Evolutionary conservation across 768 basidiomycete species (phyloP), one percentile per base, ranked within the genome.

Genomic region (Coprinopsis sp.): DNA sequence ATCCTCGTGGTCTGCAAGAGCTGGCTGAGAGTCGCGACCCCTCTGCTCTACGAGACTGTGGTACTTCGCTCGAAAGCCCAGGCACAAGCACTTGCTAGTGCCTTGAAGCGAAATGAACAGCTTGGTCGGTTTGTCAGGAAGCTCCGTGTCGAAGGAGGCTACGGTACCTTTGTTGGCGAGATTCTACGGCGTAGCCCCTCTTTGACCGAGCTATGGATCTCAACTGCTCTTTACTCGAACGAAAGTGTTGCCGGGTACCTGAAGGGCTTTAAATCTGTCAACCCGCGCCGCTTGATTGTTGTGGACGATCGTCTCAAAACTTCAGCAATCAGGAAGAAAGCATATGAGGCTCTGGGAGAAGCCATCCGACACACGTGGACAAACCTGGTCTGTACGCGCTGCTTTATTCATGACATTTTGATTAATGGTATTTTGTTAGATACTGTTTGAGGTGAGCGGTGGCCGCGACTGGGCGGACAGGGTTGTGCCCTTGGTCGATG

Each of bases 11-110:
- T 60, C 2, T 57, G 51, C 43, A 63, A 60, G 33, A 44, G 49
- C 12, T 63, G 62, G 62, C 55, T 58, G 23, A 56, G 59, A 27
- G 55, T 60, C 19, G 53, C 52, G 3, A 63, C 56, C 0, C 59
- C 59, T 3, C 51, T 60, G 14, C 55, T 63, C 6, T 63, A 63
- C 39, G 37, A 53, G 30, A 49, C 54, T 12, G 57, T 61, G 4
- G 47, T 61, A 12, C 48, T 61, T 2, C 58, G 58, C 13, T 61
- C 59, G 3, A 56, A 49, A 16, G 56, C 58, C 6, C 58, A 60
- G 14, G 55, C 59, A 3, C 53, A 59, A 21, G 58, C 59, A 0
- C 56, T 64, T 24, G 56, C 44, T 25, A 13, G 19, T 13, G 37
- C 51, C 2, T 47, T 62, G 2, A 12, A 44, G 13, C 28, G 16